These are phyloP conservation scores for Pinus taeda DNA, from an alignment of 75 land plant genomes.

Conservation along the genomic window DNA sequence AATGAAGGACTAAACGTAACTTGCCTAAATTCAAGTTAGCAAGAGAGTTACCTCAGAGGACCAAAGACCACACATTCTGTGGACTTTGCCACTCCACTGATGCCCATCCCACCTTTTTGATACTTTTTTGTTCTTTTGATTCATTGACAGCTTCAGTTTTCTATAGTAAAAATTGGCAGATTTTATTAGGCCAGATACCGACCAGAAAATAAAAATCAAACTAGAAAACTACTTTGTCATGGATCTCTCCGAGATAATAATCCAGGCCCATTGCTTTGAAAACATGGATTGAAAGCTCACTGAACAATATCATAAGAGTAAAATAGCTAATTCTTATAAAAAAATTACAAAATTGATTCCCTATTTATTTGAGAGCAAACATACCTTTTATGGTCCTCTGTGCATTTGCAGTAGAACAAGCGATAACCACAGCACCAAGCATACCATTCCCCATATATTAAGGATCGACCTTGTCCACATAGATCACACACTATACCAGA, in stretches of 20 bases:
- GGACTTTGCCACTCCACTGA: constrained; percentile 38
- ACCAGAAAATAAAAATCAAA: too few species aligned
- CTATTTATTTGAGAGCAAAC: background rate
- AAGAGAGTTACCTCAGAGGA: constrained; percentile 31
- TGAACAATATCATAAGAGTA: background rate
- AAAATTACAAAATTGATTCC: background rate
- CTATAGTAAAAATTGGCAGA: constrained; percentile 1
- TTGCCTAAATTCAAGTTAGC: background rate
- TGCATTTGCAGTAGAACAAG: background rate
- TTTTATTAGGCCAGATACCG: background rate
- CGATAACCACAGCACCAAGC: constrained; percentile 31
- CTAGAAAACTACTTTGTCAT: background rate
- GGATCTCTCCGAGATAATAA: background rate
- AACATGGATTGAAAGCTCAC: background rate
- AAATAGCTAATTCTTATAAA: background rate
- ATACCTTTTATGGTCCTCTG: background rate
- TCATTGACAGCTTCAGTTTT: constrained; percentile 8
- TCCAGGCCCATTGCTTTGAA: background rate
- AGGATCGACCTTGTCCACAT: constrained; percentile 25
- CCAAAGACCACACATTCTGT: constrained; percentile 41
- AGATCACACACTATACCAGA: constrained; percentile 22
- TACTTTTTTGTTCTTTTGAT: constrained; percentile 7
- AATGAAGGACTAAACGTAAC: background rate
- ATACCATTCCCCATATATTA: constrained; percentile 28
- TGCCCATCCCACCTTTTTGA: constrained; percentile 2